phyloP scores from a whole-genome alignment of 192 early-diverging fungal genomes.

The Phlyctochytrium bullatum region DNA sequence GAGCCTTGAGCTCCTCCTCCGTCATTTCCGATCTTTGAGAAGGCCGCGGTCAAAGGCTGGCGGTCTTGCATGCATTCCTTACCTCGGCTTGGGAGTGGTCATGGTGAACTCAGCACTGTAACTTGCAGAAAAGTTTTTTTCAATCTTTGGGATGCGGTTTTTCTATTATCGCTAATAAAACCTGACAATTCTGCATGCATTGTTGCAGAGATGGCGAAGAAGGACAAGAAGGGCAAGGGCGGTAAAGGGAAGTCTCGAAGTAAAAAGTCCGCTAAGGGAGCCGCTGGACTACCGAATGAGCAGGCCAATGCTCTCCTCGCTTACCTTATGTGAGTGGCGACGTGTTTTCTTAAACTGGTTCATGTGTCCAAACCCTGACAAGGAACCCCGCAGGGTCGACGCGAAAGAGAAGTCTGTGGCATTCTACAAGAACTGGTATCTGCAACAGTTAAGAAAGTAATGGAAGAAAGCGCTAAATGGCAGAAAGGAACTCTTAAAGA shows the following conservation, averaged over 20 bases:
- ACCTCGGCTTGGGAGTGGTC: too few relatives aligned
- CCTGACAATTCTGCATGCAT: not conserved
- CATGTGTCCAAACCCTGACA: too few relatives aligned
- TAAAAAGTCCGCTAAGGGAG: not conserved
- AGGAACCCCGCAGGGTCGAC: not conserved
- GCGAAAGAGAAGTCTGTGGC: not conserved
- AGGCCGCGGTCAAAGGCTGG: too few relatives aligned
- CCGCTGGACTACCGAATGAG: not conserved
- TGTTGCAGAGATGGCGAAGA: not conserved
- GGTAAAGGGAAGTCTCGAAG: too few relatives aligned
- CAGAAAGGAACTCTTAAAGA: not conserved
- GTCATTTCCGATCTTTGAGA: conserved; percentile 67
- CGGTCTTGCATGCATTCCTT: too few relatives aligned
- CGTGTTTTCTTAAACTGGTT: not conserved
- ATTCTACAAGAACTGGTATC: conserved; percentile 5
- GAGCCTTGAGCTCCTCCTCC: conserved; percentile 83
- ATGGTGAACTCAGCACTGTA: too few relatives aligned
- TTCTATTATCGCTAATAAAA: not conserved
- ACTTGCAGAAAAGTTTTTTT: too few relatives aligned
- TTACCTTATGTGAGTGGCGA: not conserved
- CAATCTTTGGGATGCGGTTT: too few relatives aligned
- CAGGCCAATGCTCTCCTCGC: not conserved
- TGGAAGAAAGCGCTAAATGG: not conserved
- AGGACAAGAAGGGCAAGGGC: not conserved
- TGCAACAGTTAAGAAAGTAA: conserved; percentile 3